Percentiles rank a stretch among this genome's conserved stretches.
phyloP scores from a whole-genome alignment of 2,329 filamentous ascomycete species.

The Tolypocladium paradoxum region DNA sequence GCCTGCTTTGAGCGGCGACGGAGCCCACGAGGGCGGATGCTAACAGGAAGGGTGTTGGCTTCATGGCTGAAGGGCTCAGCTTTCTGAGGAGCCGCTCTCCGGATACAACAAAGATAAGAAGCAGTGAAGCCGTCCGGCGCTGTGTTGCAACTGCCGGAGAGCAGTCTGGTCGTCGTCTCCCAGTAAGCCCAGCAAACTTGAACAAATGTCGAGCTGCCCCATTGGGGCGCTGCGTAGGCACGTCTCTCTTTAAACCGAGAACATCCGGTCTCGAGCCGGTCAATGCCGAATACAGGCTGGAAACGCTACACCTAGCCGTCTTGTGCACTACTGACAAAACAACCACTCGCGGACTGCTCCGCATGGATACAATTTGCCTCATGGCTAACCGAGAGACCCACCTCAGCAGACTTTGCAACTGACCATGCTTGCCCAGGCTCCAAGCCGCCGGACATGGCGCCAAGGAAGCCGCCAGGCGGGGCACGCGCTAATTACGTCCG shows the following conservation, averaged over 20 bases:
- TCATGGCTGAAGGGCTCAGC: conserved; percentile 7
- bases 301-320: background rate
- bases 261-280: background rate
- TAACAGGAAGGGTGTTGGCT: conserved; percentile 9
- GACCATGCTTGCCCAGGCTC: background rate
- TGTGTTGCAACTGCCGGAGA: background rate
- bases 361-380: background rate
- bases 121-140: too few relatives aligned
- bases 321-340: background rate
- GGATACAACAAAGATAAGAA: background rate
- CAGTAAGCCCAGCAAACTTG: too few relatives aligned
- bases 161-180: too few relatives aligned
- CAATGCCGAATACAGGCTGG: background rate
- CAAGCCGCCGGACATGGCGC: background rate
- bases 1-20: conserved; percentile 8
- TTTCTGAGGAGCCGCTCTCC: background rate
- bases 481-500: too few relatives aligned
- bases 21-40: conserved; percentile 10
- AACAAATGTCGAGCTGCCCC: too few relatives aligned
- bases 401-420: background rate
- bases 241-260: background rate
- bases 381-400: background rate
- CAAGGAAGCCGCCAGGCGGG: background rate
- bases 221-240: background rate
- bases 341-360: too few relatives aligned